Conservation (phyloP, 768 basidiomycete species). For the Mycena kentingensis region DNA sequence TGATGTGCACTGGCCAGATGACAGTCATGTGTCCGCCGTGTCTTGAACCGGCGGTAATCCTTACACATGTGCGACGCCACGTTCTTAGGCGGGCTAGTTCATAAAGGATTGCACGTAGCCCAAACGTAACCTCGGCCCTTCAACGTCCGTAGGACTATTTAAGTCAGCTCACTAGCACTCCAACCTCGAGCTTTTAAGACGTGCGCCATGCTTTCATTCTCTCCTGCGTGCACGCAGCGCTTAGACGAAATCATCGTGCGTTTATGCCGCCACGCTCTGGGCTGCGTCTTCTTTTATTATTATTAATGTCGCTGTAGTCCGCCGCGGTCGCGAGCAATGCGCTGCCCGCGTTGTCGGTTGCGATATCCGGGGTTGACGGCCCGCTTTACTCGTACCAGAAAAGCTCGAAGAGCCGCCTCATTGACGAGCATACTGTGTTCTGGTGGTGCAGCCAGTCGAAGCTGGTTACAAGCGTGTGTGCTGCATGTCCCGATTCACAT, state of each 20-base stretch:
- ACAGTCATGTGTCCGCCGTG: too few species aligned
- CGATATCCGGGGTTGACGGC: slow-evolving; percentile 24
- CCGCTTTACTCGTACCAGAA: slow-evolving; percentile 29
- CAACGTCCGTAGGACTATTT: too few species aligned
- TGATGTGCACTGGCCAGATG: too few species aligned
- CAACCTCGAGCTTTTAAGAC: too few species aligned
- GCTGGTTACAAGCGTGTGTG: slow-evolving; percentile 30
- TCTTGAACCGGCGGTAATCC: too few species aligned
- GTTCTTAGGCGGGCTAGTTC: too few species aligned
- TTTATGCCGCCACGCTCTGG: background rate
- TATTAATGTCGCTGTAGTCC: too few species aligned
- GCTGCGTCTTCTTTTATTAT: background rate
- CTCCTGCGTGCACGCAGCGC: background rate
- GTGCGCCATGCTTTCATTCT: background rate
- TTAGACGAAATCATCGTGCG: background rate
- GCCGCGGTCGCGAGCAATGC: slow-evolving; percentile 11
- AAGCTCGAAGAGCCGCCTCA: slow-evolving; percentile 26
- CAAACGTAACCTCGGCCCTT: too few species aligned
- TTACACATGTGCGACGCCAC: too few species aligned
- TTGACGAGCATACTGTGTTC: slow-evolving; percentile 30
- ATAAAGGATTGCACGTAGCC: too few species aligned
- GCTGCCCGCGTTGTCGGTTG: slow-evolving; percentile 31
- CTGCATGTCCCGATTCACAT: slow-evolving; percentile 4
- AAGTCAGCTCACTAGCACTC: too few species aligned
- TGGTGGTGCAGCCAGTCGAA: slow-evolving; percentile 41